These are phyloP conservation scores for Lathyrus aphaca DNA, from an alignment of 306 rosid genomes.

Conservation along the genomic window DNA sequence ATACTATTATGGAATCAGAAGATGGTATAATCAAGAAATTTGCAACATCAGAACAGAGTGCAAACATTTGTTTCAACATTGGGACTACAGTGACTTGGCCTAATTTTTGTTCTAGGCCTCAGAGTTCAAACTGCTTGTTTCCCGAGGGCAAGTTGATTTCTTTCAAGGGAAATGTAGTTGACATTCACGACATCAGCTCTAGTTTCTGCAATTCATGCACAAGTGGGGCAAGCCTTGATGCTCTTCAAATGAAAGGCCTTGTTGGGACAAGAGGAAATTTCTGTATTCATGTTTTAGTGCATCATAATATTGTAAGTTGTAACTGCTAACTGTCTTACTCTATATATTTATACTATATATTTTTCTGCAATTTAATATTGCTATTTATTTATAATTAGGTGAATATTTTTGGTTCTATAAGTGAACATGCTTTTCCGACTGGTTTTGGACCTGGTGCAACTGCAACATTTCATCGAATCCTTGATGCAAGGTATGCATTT, in stretches of 20 bases:
- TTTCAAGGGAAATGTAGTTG: constrained; percentile 62
- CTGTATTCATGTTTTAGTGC: constrained; percentile 76
- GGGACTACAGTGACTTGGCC: constrained; percentile 26
- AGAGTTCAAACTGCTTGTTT: constrained; percentile 52
- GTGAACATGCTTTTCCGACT: constrained; percentile 56
- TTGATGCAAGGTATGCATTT: constrained; percentile 62
- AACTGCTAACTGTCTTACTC: constrained; percentile 38
- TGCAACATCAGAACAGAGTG: constrained; percentile 42
- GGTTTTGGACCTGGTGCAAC: constrained; percentile 84
- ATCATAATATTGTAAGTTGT: constrained; percentile 68
- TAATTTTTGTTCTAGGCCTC: constrained; percentile 35
- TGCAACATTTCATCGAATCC: constrained; percentile 82
- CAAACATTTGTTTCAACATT: constrained; percentile 36
- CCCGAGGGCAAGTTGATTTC: constrained; percentile 76
- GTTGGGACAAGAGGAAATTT: constrained; percentile 47
- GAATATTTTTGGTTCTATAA: constrained; percentile 57
- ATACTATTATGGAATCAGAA: constrained; percentile 40
- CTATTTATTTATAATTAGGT: constrained; percentile 56
- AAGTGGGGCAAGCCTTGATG: constrained; percentile 44
- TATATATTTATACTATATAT: constrained; percentile 32
- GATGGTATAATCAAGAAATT: constrained; percentile 40
- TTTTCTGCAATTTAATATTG: constrained; percentile 15
- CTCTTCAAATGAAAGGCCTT: constrained; percentile 49
- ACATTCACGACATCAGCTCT: constrained; percentile 50
- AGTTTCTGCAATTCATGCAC: constrained; percentile 46